These are phyloP conservation scores for Pestalotiopsis sp. DNA, from an alignment of 2,329 filamentous ascomycete species.

Conservation along the genomic window DNA sequence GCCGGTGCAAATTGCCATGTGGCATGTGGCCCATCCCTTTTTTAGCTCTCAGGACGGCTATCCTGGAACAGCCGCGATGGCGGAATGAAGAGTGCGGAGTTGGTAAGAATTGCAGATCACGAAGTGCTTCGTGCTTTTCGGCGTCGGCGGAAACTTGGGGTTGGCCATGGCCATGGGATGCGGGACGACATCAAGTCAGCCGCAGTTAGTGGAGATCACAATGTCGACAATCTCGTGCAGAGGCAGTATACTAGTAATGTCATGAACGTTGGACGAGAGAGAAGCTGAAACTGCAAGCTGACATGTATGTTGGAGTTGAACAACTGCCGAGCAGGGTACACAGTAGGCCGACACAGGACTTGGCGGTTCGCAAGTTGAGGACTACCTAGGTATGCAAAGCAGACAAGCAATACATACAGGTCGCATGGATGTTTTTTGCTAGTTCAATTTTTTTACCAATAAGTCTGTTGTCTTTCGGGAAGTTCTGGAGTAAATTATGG, in stretches of 20 bases:
- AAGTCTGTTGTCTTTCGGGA: too few relatives aligned
- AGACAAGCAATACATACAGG: too few relatives aligned
- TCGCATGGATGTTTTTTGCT: too few relatives aligned
- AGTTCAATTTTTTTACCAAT: too few relatives aligned
- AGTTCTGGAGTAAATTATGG: too few relatives aligned
- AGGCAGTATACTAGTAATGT: background rate
- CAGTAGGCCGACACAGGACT: background rate
- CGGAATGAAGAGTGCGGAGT: conserved; percentile 1
- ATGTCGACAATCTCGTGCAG: background rate
- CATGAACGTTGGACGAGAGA: background rate
- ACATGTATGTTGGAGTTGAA: background rate
- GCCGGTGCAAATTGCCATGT: conserved; percentile 7
- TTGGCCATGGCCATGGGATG: background rate
- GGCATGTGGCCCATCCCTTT: conserved; percentile 5
- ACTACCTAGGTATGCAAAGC: background rate
- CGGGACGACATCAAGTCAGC: background rate
- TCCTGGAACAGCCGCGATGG: background rate
- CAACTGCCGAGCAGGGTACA: background rate
- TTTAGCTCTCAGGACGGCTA: background rate
- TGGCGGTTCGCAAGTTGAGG: background rate
- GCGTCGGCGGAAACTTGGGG: background rate
- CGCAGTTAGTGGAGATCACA: background rate
- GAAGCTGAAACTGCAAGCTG: background rate
- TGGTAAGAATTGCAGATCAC: background rate
- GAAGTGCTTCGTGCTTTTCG: background rate